Base-by-base conservation (phyloP, 805 yeast species). In the Kazachstania viticola region DNA sequence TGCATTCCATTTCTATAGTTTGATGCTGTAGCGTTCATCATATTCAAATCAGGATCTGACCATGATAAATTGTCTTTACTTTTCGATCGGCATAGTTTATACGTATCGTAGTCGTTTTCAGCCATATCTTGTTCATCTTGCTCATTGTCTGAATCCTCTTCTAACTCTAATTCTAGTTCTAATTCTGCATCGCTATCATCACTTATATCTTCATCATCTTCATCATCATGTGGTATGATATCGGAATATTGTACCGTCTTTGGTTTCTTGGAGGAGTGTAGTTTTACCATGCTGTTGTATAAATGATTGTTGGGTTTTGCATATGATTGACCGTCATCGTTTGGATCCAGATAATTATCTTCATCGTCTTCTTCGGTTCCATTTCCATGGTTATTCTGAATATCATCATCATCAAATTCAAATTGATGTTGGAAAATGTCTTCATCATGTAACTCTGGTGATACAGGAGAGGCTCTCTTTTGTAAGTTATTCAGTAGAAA, bases 251-350 rank as follows among this genome's bases (percentile, higher is more conserved):
- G 33, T 30, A 41, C 28, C 33, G 38, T 28, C 35, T 44, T 36
- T 30, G 50, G 30, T 30, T 41, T 28, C 30, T 14, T 14, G 6
- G 39, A 33, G 12, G 44, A 26, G 8, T 35, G 38, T 4, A 43
- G 52, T 3, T 54, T 51, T 21, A 50, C 44, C 51, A 55, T 50
- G 41, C 44, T 57, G 30, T 44, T 49, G 41, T 79, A 78, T 33
- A 78, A 53, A 5, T 82, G 78, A 44, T 75, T 72, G 25, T 65
- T 59, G 16, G 67, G 63, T 49, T 72, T 76, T 32, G 73, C 72
- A 52, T 79, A 79, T 1, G 82, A 75, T 48, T 71, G 73, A 0
- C 88, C 88, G 46, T 79, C 88, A 51, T 80, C 88, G 46, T 79
- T 78, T 1, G 88, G 87, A 48, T 79, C 87, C 44, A 71, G 73